Conservation (phyloP, 129 eudicot genomes). For the Flaveria trinervia region DNA sequence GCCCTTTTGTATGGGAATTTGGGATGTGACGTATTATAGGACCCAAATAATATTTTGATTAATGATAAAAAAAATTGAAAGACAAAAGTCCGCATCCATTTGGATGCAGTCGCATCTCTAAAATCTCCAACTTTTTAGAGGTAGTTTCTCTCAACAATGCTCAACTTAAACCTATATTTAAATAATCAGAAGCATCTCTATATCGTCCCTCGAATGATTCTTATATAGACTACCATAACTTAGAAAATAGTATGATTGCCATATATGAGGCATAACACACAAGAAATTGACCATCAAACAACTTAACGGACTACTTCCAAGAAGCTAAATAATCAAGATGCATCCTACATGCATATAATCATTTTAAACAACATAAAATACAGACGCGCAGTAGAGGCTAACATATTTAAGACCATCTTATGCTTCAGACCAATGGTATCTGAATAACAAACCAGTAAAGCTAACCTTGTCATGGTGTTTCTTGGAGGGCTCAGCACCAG, state of each 20-base stretch:
- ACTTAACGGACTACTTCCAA: background rate
- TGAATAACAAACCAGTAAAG: background rate
- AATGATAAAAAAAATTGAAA: background rate
- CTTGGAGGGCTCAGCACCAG: conserved; percentile 26
- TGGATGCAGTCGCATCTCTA: background rate
- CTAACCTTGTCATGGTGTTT: conserved; percentile 60
- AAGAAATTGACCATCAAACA: background rate
- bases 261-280: conserved; percentile 6
- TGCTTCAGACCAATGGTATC: background rate
- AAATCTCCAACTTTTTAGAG: background rate
- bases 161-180: background rate
- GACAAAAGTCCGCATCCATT: background rate
- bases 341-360: background rate
- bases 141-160: background rate
- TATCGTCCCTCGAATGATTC: background rate
- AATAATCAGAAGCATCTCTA: background rate
- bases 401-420: background rate
- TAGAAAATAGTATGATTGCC: background rate
- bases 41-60: background rate
- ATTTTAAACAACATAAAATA: background rate
- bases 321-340: background rate
- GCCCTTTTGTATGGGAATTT: background rate
- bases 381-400: conserved; percentile 3
- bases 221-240: background rate
- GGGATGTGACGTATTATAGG: background rate